Percentiles rank a stretch among this genome's conserved stretches.
Evolutionary conservation across 1,284 basidiomycete genomes (phyloP).

Genomic region (Coniophora puteana): DNA sequence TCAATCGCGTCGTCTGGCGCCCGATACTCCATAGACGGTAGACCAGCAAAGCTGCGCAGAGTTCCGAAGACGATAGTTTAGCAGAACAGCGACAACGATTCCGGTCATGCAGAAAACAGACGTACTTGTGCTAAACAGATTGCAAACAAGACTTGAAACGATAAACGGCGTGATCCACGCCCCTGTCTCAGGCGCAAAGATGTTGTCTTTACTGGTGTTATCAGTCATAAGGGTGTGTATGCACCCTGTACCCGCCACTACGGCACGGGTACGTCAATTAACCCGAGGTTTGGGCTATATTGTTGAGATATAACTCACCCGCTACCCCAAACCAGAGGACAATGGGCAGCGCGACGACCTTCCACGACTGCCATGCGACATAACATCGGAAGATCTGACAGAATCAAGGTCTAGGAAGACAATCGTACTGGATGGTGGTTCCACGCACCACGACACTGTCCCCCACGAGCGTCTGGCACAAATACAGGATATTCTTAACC

Average conservation of each 20-base stretch:
- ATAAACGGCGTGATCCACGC: conserved; percentile 30
- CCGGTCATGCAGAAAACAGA: background rate
- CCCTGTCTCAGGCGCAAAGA: conserved; percentile 18
- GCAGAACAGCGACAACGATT: too few relatives aligned
- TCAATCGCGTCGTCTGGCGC: conserved; percentile 2
- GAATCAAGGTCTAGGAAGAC: background rate
- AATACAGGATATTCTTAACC: conserved; percentile 18
- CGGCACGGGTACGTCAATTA: background rate
- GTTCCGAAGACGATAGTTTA: too few relatives aligned
- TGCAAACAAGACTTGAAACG: conserved; percentile 25
- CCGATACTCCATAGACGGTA: conserved; percentile 16
- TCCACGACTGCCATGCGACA: conserved; percentile 21
- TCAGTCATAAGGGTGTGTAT: conserved; percentile 8
- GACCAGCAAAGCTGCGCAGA: conserved; percentile 12
- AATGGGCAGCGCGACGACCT: conserved; percentile 17
- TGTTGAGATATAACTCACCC: conserved; percentile 10
- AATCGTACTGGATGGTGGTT: too few relatives aligned
- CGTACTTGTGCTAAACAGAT: conserved; percentile 28
- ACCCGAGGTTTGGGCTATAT: too few relatives aligned
- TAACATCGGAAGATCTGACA: conserved; percentile 26
- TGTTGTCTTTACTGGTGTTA: conserved; percentile 11
- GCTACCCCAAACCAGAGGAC: conserved; percentile 19
- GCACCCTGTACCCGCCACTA: conserved; percentile 12
- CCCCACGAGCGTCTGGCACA: conserved; percentile 18
- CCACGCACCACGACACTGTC: conserved; percentile 17